Conservation (phyloP, 23 red algal genomes). For the Gracilariopsis chorda region DNA sequence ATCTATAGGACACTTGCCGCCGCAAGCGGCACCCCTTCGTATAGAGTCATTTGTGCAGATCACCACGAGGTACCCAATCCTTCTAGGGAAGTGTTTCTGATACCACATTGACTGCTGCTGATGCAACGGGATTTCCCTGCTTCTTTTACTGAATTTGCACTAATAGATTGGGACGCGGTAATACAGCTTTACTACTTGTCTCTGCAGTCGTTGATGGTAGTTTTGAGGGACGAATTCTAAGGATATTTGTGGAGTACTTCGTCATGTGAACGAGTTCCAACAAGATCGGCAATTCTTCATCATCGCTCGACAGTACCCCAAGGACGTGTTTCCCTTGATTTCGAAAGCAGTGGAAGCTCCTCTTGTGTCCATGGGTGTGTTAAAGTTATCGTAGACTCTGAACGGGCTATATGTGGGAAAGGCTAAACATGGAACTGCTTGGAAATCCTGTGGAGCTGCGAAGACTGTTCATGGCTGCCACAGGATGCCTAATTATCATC, state of each 20-base stretch:
- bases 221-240: constrained; percentile 40
- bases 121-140: constrained; percentile 39
- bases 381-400: neutral
- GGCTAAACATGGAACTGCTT: neutral
- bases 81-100: no score
- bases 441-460: neutral
- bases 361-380: constrained; percentile 50
- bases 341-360: constrained; percentile 67
- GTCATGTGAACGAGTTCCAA: constrained; percentile 40
- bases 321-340: constrained; percentile 62
- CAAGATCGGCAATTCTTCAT: constrained; percentile 52
- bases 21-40: no score
- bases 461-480: neutral
- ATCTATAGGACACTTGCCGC: no score
- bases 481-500: neutral
- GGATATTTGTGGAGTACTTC: constrained; percentile 59
- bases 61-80: no score
- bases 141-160: constrained; percentile 69
- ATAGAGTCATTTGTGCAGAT: no score
- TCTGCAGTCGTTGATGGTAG: neutral
- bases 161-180: neutral
- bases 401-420: no score
- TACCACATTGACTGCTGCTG: no score
- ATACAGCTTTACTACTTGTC: neutral
- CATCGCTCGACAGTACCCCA: constrained; percentile 70